Evolutionary conservation across 164 flowering plant genomes (phyloP).

Genomic region (Cinnamomum micranthum): DNA sequence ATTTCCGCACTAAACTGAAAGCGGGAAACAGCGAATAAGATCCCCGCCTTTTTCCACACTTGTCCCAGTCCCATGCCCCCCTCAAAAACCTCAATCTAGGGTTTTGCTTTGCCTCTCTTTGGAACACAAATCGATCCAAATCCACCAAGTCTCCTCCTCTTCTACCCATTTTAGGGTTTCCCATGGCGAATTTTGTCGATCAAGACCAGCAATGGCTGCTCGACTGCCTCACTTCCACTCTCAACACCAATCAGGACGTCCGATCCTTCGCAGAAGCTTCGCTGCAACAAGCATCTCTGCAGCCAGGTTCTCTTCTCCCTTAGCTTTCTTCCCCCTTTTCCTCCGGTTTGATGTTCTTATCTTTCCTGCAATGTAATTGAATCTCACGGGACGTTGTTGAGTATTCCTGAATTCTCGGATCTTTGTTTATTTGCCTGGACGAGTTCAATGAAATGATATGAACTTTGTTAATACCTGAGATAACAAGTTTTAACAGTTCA

Average conservation of each 20-base stretch:
- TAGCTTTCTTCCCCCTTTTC: background rate
- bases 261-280: constrained; percentile 89
- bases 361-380: too few species aligned
- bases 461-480: too few species aligned
- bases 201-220: constrained; percentile 92
- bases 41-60: background rate
- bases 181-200: constrained; percentile 32
- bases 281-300: constrained; percentile 76
- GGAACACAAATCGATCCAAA: background rate
- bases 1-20: background rate
- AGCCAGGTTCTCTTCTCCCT: constrained; percentile 57
- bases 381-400: too few species aligned
- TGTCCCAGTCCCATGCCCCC: background rate
- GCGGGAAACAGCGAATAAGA: background rate
- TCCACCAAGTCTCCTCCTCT: background rate
- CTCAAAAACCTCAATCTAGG: background rate
- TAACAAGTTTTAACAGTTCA: too few species aligned
- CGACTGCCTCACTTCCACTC: constrained; percentile 78
- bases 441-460: too few species aligned
- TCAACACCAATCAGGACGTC: constrained; percentile 70
- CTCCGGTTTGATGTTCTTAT: too few species aligned
- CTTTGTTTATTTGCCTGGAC: too few species aligned
- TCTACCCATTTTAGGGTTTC: background rate
- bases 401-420: too few species aligned
- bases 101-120: background rate